These are phyloP conservation scores for Podosphaera fusca DNA, from an alignment of 2,329 filamentous ascomycete species.

Conservation along the genomic window DNA sequence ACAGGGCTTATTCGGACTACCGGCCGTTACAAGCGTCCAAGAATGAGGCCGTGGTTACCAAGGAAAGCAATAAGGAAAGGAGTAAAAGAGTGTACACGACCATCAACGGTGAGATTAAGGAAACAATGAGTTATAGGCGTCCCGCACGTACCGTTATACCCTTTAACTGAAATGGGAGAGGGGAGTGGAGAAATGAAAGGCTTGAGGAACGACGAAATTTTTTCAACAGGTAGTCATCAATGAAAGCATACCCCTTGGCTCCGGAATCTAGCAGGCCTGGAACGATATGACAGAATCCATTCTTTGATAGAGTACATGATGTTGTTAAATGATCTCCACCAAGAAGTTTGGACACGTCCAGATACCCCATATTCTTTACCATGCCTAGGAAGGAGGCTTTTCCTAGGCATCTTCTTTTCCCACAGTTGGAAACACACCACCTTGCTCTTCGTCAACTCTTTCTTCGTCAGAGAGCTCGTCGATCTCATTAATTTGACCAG, in stretches of 20 bases:
- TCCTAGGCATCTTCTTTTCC: not conserved
- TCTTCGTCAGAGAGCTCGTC: not conserved
- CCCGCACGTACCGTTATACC: not conserved
- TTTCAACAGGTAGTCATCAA: not conserved
- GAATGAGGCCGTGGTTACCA: not conserved
- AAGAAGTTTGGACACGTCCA: not conserved
- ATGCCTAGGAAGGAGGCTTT: not conserved
- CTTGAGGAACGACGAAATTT: not conserved
- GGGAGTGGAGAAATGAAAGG: not conserved
- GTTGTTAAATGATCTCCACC: not conserved
- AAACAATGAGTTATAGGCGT: not conserved
- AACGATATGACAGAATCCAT: not conserved
- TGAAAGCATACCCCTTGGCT: not conserved
- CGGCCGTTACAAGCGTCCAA: not conserved
- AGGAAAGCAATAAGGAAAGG: not conserved
- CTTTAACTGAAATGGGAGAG: not conserved
- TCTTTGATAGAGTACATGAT: not conserved
- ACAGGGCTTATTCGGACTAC: too few relatives aligned
- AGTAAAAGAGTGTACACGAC: not conserved
- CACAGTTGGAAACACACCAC: not conserved
- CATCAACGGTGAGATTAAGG: not conserved
- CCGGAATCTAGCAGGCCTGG: not conserved
- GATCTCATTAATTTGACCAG: not conserved
- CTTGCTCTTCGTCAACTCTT: not conserved
- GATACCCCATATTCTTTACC: not conserved